Evolutionary conservation across 768 basidiomycete genomes (phyloP).

Genomic region (Tephrocybe sp.): DNA sequence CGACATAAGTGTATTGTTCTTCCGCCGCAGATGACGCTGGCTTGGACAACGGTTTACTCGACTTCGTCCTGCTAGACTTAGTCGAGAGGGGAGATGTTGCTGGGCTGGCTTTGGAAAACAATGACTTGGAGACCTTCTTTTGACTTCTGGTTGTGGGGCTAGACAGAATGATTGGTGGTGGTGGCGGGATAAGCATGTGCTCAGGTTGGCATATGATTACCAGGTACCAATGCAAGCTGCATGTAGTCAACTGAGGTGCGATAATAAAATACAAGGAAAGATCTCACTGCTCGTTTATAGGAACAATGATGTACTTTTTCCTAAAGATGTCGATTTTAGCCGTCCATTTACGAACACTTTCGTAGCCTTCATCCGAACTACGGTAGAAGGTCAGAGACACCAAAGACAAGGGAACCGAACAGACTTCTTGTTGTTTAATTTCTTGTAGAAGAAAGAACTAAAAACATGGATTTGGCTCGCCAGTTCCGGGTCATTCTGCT

Average conservation of each 20-base stretch:
- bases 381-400: conserved; percentile 8
- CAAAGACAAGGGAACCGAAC: conserved; percentile 13
- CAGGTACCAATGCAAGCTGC: conserved; percentile 95
- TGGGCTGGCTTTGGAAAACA: background rate
- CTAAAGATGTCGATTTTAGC: conserved; percentile 82
- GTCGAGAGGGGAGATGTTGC: conserved; percentile 1
- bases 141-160: conserved; percentile 14
- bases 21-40: no score
- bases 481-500: conserved; percentile 53
- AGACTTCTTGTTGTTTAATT: conserved; percentile 73
- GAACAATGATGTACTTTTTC: conserved; percentile 92
- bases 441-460: conserved; percentile 98
- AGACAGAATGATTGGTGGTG: conserved; percentile 11
- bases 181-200: conserved; percentile 48
- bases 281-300: conserved; percentile 93
- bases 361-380: conserved; percentile 66
- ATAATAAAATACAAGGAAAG: background rate
- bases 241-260: background rate
- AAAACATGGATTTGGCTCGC: conserved; percentile 85
- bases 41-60: conserved; percentile 4
- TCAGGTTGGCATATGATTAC: conserved; percentile 90
- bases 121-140: conserved; percentile 5
- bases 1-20: no score
- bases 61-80: background rate
- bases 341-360: conserved; percentile 93